phyloP scores from a whole-genome alignment of 129 eudicot genomes.

The Chrysanthemum makinoi region DNA sequence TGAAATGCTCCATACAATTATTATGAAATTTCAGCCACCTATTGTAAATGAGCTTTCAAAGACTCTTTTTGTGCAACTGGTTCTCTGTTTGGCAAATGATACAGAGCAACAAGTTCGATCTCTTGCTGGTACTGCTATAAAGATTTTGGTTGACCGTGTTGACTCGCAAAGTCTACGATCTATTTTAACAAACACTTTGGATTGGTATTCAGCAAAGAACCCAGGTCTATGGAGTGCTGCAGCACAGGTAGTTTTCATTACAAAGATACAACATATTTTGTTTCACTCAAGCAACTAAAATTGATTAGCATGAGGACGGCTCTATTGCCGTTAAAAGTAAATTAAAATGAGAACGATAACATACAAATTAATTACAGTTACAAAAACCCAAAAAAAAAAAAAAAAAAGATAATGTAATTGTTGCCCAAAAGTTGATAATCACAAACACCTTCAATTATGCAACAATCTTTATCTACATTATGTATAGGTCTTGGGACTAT shows the following conservation, averaged over 20 bases:
- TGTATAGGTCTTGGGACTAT: constrained; percentile 70
- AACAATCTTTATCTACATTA: background rate
- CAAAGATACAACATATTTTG: background rate
- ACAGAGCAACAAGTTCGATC: constrained; percentile 56
- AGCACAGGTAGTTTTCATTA: constrained; percentile 64
- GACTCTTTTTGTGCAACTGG: no score
- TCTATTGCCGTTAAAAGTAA: no score
- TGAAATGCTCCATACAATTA: constrained; percentile 79
- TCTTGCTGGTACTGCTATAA: constrained; percentile 63
- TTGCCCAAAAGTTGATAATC: background rate
- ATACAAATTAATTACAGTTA: no score
- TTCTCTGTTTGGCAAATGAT: constrained; percentile 70
- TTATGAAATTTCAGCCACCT: no score
- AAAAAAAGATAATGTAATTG: no score
- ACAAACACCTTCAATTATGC: background rate
- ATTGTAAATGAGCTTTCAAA: no score
- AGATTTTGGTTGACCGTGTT: constrained; percentile 58
- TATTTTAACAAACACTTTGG: constrained; percentile 45
- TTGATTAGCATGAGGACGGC: background rate
- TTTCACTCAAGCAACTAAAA: background rate
- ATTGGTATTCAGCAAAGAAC: constrained; percentile 68
- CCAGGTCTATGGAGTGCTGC: constrained; percentile 77
- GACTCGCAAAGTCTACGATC: constrained; percentile 44
- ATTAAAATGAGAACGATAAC: no score
- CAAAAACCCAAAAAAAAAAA: no score